phyloP scores from a whole-genome alignment of 1,139 yeast species.

The Lodderomyces metapsilosis region DNA sequence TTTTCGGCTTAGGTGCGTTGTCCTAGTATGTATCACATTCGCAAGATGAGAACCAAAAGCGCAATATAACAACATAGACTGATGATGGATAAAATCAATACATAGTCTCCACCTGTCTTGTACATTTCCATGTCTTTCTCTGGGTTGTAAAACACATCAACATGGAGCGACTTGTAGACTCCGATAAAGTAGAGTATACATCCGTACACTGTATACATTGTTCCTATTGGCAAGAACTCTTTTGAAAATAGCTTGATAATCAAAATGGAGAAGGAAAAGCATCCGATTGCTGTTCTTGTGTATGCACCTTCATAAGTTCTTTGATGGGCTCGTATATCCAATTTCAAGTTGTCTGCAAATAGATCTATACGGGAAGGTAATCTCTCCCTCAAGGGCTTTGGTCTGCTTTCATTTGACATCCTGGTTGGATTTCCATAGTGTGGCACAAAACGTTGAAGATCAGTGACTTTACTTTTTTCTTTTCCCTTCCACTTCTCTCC shows the following conservation, averaged over 20 bases:
- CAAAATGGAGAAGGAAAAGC: constrained; percentile 45
- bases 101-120: constrained; percentile 52
- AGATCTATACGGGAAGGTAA: constrained; percentile 35
- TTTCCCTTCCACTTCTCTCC: no score
- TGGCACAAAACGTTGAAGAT: constrained; percentile 1
- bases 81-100: constrained; percentile 39
- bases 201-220: constrained; percentile 53
- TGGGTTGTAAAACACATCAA: constrained; percentile 49
- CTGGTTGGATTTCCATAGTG: neutral
- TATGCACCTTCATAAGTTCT: constrained; percentile 64
- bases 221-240: constrained; percentile 54
- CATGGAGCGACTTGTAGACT: constrained; percentile 41
- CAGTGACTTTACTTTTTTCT: neutral
- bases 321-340: constrained; percentile 60
- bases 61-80: constrained; percentile 48
- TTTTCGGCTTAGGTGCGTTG: constrained; percentile 72
- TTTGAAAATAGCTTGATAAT: constrained; percentile 52
- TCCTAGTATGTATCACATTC: constrained; percentile 30
- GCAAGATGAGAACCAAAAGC: constrained; percentile 40
- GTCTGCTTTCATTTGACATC: constrained; percentile 4
- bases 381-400: constrained; percentile 18
- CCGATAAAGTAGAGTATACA: constrained; percentile 48
- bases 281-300: constrained; percentile 50
- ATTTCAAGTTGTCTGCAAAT: constrained; percentile 37
- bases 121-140: constrained; percentile 39